These are phyloP conservation scores for Salix exigua DNA, from an alignment of 345 rosid species.

Conservation along the genomic window DNA sequence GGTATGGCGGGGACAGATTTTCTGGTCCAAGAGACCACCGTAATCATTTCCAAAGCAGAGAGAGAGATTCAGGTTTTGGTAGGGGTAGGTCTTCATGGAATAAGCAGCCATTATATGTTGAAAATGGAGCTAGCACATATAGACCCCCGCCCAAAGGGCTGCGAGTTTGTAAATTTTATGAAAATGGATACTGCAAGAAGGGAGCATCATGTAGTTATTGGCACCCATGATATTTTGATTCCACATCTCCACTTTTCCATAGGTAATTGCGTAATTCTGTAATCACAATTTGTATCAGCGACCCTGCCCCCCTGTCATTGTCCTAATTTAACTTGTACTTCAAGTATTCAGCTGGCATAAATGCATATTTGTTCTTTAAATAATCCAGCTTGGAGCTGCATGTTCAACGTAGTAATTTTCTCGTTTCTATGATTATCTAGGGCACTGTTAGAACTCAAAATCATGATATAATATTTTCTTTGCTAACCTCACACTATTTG, in stretches of 20 bases:
- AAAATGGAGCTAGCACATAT: conserved; percentile 46
- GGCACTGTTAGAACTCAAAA: too few relatives aligned
- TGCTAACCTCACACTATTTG: too few relatives aligned
- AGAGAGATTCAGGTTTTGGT: conserved; percentile 40
- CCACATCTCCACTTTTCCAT: neutral
- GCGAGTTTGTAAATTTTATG: conserved; percentile 70
- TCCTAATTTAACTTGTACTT: conserved; percentile 27
- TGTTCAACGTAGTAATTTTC: too few relatives aligned
- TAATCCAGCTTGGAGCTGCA: too few relatives aligned
- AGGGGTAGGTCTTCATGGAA: conserved; percentile 41
- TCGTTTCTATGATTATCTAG: too few relatives aligned
- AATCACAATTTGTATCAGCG: conserved; percentile 28
- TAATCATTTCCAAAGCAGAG: conserved; percentile 33
- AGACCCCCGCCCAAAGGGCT: conserved; percentile 65
- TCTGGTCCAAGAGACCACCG: conserved; percentile 51
- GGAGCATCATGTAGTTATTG: conserved; percentile 75
- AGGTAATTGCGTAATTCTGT: conserved; percentile 22
- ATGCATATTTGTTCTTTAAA: conserved; percentile 10
- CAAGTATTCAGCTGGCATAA: conserved; percentile 4
- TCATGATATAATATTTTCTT: too few relatives aligned
- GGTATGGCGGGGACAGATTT: conserved; percentile 39
- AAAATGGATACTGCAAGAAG: conserved; percentile 66
- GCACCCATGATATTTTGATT: conserved; percentile 52
- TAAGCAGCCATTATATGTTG: conserved; percentile 35
- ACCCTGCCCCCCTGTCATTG: neutral